Percentiles rank a stretch among this genome's conserved stretches.
Evolutionary conservation across 306 rosid species (phyloP).

Genomic region (Castanea mollissima): DNA sequence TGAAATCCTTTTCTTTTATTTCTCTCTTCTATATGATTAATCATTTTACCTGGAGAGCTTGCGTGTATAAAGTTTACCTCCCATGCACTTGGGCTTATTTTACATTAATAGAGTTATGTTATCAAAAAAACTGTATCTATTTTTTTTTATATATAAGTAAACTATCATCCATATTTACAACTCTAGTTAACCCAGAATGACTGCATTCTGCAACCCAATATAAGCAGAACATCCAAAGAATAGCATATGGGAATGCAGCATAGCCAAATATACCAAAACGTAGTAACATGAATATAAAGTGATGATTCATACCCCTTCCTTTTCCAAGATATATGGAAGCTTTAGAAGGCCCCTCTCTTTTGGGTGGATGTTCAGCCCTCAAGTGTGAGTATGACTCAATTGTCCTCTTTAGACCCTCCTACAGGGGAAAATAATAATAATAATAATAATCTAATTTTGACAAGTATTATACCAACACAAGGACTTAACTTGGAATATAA

Average conservation of each 20-base stretch:
- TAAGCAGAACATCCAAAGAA: slow-evolving; percentile 2
- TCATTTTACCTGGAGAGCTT: no score
- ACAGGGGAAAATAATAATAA: slow-evolving; percentile 22
- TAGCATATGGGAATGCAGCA: slow-evolving; percentile 2
- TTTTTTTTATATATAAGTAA: no score
- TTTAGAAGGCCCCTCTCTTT: slow-evolving; percentile 83
- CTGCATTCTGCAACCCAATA: neutral
- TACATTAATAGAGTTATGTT: no score
- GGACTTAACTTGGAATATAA: slow-evolving; percentile 16
- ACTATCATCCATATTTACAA: neutral
- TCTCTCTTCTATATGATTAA: no score
- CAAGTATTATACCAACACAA: neutral
- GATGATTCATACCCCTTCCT: slow-evolving; percentile 62
- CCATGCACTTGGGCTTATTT: no score
- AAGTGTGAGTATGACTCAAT: slow-evolving; percentile 77
- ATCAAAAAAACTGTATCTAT: no score
- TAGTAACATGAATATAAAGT: neutral
- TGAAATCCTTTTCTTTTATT: no score
- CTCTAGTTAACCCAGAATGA: neutral
- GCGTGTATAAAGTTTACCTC: no score
- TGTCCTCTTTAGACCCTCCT: slow-evolving; percentile 91
- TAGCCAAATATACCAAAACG: slow-evolving; percentile 4
- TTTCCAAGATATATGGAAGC: slow-evolving; percentile 77
- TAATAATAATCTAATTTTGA: slow-evolving; percentile 6
- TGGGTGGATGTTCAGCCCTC: slow-evolving; percentile 58